Percentiles rank a stretch among this genome's conserved stretches.
Conservation (phyloP, 805 yeast genomes). For the Kazachstania africana region DNA sequence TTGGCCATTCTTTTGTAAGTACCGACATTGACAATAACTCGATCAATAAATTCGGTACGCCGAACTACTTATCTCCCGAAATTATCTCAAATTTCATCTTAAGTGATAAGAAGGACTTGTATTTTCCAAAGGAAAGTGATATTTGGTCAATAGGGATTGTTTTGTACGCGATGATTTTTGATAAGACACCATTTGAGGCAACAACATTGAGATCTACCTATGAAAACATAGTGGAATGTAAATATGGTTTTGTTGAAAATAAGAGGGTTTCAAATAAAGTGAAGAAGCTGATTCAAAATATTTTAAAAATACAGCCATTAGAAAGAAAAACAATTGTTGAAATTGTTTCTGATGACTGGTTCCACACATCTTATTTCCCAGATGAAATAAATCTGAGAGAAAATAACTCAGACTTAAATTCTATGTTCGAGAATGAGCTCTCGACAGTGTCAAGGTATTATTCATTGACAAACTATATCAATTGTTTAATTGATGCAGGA, state of each 20-base stretch:
- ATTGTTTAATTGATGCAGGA: slow-evolving; percentile 52
- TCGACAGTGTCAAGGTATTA: too few species aligned
- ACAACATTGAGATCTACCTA: slow-evolving; percentile 56
- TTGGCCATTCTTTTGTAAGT: slow-evolving; percentile 54
- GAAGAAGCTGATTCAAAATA: slow-evolving; percentile 48
- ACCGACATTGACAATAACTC: slow-evolving; percentile 33
- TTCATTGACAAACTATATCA: slow-evolving; percentile 51
- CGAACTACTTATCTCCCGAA: slow-evolving; percentile 95
- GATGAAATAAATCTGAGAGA: slow-evolving; percentile 37
- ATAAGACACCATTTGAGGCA: slow-evolving; percentile 88
- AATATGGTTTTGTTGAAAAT: slow-evolving; percentile 49
- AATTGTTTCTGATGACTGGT: slow-evolving; percentile 71
- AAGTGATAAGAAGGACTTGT: slow-evolving; percentile 54
- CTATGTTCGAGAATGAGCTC: too few species aligned
- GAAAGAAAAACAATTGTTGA: slow-evolving; percentile 70
- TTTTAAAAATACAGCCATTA: slow-evolving; percentile 63
- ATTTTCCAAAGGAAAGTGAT: slow-evolving; percentile 81
- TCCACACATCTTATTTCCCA: slow-evolving; percentile 66
- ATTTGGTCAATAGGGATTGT: slow-evolving; percentile 95
- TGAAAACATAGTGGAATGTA: slow-evolving; percentile 76
- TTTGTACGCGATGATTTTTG: slow-evolving; percentile 78
- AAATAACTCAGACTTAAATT: too few species aligned
- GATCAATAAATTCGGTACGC: slow-evolving; percentile 53
- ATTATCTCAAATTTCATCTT: slow-evolving; percentile 28
- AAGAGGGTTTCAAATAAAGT: slow-evolving; percentile 61